A percentile compares a stretch with the other conserved stretches of the same genome.
phyloP scores from a whole-genome alignment of 2,329 filamentous ascomycete species.

The Fusarium miscanthi region DNA sequence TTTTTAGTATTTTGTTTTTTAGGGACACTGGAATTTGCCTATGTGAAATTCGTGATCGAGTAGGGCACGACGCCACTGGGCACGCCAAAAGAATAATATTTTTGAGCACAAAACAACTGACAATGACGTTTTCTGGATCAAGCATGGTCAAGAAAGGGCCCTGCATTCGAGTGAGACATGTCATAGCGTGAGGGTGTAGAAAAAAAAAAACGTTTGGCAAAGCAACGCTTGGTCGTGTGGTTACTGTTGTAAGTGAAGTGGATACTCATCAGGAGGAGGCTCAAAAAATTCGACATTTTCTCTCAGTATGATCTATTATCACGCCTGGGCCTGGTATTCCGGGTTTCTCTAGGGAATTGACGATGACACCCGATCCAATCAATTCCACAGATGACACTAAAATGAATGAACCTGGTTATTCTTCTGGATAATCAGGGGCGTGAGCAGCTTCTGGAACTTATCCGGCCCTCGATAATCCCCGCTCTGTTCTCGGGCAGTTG shows the following conservation, averaged over 20 bases:
- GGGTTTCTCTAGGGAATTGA: constrained; percentile 3
- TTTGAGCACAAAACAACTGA: constrained; percentile 1
- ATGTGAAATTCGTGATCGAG: constrained; percentile 11
- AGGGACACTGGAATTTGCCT: constrained; percentile 10
- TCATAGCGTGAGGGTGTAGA: constrained; percentile 3
- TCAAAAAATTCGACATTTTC: constrained; percentile 18
- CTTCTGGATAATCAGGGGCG: constrained; percentile 9
- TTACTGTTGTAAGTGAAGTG: constrained; percentile 14
- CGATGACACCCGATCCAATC: constrained; percentile 19
- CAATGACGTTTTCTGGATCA: constrained; percentile 5
- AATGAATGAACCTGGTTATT: constrained; percentile 1
- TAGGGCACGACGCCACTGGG: constrained; percentile 33
- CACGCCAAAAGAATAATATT: constrained; percentile 8
- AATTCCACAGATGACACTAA: constrained; percentile 2
- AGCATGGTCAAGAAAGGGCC: constrained; percentile 6
- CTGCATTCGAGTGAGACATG: constrained; percentile 31
- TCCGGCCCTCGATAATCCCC: constrained; percentile 19
- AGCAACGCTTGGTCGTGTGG: constrained; percentile 14
- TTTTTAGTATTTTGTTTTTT: not conserved
- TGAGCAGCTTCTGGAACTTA: constrained; percentile 38
- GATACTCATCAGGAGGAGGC: constrained; percentile 24
- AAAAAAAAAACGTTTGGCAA: constrained; percentile 9
- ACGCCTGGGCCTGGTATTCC: not conserved
- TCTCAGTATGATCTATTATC: not conserved
- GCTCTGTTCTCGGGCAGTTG: constrained; percentile 23